These are phyloP conservation scores for barrel medic (Medicago truncatula) DNA, from an alignment of 306 rosid genomes.

Conservation along the genomic window MtrunA17r5.0-ANR NC_053042.1:16148001-16148500, in stretches of 20 bases:
- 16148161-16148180: constrained; percentile 31
- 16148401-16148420: not conserved
- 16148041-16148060: constrained; percentile 51
- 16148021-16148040: constrained; percentile 51
- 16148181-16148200: not conserved
- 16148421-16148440: not conserved
- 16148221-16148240: constrained; percentile 23
- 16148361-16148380: not conserved
- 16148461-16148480: not conserved
- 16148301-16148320: not conserved
- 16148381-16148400: not conserved
- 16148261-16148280: constrained; percentile 7
- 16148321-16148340: not conserved
- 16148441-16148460: not conserved
- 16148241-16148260: constrained; percentile 15
- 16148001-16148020: constrained; percentile 45
- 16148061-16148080: constrained; percentile 53
- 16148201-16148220: not conserved
- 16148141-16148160: constrained; percentile 42
- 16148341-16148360: not conserved
- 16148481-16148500: not conserved
- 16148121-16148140: constrained; percentile 35
- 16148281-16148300: not conserved
- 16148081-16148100: constrained; percentile 38
- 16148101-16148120: constrained; percentile 33